Evolutionary conservation across 1,284 basidiomycete genomes (phyloP).

Genomic region (Ustilago nuda): DNA sequence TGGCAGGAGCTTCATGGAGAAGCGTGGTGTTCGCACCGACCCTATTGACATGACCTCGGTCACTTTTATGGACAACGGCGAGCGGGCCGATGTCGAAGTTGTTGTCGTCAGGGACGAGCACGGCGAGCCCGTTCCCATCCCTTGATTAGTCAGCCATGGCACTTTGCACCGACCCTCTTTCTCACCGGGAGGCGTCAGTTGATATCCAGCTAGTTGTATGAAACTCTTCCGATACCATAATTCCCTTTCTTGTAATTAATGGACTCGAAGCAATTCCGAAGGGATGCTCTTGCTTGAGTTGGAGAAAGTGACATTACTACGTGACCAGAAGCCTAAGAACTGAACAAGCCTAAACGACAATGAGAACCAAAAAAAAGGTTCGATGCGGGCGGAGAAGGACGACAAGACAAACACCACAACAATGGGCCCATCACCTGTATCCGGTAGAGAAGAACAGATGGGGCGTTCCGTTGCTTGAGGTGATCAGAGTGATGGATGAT

Average conservation of each 20-base stretch:
- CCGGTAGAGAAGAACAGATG: neutral
- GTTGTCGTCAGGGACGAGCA: conserved; percentile 68
- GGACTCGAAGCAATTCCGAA: neutral
- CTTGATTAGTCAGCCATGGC: conserved; percentile 26
- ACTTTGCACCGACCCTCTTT: neutral
- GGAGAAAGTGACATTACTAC: conserved; percentile 9
- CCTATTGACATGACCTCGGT: conserved; percentile 81
- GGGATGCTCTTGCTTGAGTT: neutral
- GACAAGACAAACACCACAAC: neutral
- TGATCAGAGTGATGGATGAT: neutral
- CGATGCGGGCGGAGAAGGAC: neutral
- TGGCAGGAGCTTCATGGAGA: conserved; percentile 92
- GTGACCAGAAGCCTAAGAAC: neutral
- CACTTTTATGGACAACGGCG: conserved; percentile 93
- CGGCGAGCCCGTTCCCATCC: conserved; percentile 67
- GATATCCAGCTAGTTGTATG: neutral
- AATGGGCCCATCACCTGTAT: neutral
- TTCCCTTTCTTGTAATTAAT: conserved; percentile 27
- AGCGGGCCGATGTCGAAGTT: conserved; percentile 73
- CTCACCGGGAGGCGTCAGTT: neutral
- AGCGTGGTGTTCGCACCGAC: conserved; percentile 78
- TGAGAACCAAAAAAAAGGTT: neutral
- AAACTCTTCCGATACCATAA: conserved; percentile 28
- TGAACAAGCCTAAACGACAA: neutral
- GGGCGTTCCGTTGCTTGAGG: neutral